Base-by-base conservation (phyloP, 2,329 filamentous ascomycete genomes). In the Neocucurbitaria cava region DNA sequence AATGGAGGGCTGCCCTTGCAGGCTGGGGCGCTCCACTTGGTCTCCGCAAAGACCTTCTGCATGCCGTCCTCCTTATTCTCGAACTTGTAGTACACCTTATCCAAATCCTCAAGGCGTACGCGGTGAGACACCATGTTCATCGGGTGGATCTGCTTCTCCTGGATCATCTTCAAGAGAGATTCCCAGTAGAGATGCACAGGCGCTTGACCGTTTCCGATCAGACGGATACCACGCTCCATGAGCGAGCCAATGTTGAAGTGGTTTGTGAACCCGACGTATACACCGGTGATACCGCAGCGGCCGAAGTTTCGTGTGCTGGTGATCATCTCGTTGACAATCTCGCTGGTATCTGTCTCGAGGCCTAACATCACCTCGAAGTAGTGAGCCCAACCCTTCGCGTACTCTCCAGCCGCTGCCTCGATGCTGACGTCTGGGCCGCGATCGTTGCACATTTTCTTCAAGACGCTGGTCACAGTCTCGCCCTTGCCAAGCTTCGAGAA, bases 161-260 rank as follows among this genome's bases (percentile, higher is more conserved):
- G 83, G 57, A 96, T 89, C 71, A 81, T 81, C 57, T 84, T 77
- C 41, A 95, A 80, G n/a, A 96, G 80, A 3, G 90, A 84, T 21
- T 91, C 82, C 92, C 91, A 96, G 78, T 96, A 95, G 67, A 88
- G 85, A 66, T 94, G 90, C 0, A 96, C 90, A 0, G 91, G 91
- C 2, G 85, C 85, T 70, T 88, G 86, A 3, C 86, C 85, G 62
- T 87, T 87, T 38, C 86, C 85, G 60, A 87, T 92, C 40, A 96
- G 83, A 1, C 90, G 87, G 62, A 96, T 86, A n/a, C 91, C 91
- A 28, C 90, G 87, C 77, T 96, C 87, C 91, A 96, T 96, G 13
- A 96, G 71, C 0, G 90, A 87, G 9, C 92, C 91, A 63, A 94
- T 87, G 76, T 91, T 91, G 81, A 94, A 91, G 74, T 91, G 89